phyloP scores from a whole-genome alignment of 176 grass and related monocot genomes.

The Zea mays region Zm-B73-REFERENCE-NAM-5.0 NC_050097.1:95947001-95947500 shows the following conservation, averaged over 20 bases:
- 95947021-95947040: conserved; percentile 32
- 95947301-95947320: conserved; percentile 91
- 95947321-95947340: conserved; percentile 72
- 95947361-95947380: conserved; percentile 55
- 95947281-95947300: conserved; percentile 54
- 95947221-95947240: conserved; percentile 57
- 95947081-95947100: conserved; percentile 23
- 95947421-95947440: conserved; percentile 20
- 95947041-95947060: conserved; percentile 30
- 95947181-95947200: conserved; percentile 45
- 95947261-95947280: conserved; percentile 56
- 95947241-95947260: conserved; percentile 69
- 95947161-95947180: conserved; percentile 10
- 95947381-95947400: conserved; percentile 28
- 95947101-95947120: conserved; percentile 5
- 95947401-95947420: conserved; percentile 8
- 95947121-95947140: conserved; percentile 35
- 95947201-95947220: conserved; percentile 53
- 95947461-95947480: conserved; percentile 54
- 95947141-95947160: conserved; percentile 43
- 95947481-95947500: conserved; percentile 48
- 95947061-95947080: conserved; percentile 1
- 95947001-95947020: conserved; percentile 16
- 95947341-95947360: conserved; percentile 45
- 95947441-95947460: conserved; percentile 48